Conservation (phyloP, 2,329 filamentous ascomycete species). For the Macrophomina tecta region DNA sequence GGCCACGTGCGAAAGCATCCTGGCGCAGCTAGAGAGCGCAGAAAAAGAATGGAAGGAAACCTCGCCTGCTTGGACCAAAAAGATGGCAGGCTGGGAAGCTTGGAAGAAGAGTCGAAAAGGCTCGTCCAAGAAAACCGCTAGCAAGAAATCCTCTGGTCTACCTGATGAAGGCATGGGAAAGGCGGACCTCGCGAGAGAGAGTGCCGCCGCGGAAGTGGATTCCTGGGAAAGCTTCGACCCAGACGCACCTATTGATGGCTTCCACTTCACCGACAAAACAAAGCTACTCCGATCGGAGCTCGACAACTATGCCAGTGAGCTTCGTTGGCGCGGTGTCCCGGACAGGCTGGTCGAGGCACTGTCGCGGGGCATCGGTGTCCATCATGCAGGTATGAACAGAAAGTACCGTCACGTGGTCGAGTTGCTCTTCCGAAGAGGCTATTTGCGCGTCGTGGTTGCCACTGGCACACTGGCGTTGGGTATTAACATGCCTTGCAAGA, state of each 20-base stretch:
- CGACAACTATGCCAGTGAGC: conserved; percentile 57
- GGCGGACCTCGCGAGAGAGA: conserved; percentile 63
- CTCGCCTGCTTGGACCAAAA: conserved; percentile 65
- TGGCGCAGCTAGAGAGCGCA: conserved; percentile 59
- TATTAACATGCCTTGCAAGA: conserved; percentile 83
- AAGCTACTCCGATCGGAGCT: conserved; percentile 66
- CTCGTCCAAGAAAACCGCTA: conserved; percentile 43
- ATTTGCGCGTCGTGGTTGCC: conserved; percentile 72
- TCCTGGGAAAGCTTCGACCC: conserved; percentile 70
- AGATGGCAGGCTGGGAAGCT: conserved; percentile 63
- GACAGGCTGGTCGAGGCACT: conserved; percentile 66
- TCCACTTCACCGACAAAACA: conserved; percentile 69
- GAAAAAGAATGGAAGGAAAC: conserved; percentile 64
- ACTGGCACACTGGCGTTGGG: conserved; percentile 78
- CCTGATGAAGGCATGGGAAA: conserved; percentile 59
- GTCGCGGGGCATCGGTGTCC: conserved; percentile 72
- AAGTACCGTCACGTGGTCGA: conserved; percentile 76
- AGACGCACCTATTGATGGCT: conserved; percentile 65
- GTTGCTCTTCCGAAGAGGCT: conserved; percentile 76
- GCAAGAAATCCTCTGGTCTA: conserved; percentile 53
- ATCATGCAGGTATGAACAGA: conserved; percentile 81
- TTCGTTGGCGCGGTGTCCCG: conserved; percentile 59
- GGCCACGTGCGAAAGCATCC: conserved; percentile 58
- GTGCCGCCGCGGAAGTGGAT: conserved; percentile 61
- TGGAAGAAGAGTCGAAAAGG: conserved; percentile 54